These are phyloP conservation scores for Darksidea phi DNA, from an alignment of 495 filamentous ascomycete species.

Conservation along the genomic window DNA sequence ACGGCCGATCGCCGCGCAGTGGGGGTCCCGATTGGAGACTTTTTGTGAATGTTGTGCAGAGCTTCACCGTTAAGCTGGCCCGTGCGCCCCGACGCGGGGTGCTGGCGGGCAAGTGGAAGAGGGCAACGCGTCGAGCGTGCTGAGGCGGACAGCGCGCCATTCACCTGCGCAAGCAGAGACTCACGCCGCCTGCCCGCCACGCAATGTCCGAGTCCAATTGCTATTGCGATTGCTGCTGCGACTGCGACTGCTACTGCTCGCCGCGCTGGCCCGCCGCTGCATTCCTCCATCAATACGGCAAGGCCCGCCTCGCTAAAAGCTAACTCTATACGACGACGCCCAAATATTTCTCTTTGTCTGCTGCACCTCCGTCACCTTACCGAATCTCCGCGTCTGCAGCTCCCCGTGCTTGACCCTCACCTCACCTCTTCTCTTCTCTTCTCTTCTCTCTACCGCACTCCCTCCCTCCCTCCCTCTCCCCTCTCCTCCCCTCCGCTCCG, in stretches of 20 bases:
- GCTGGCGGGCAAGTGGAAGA: too few relatives aligned
- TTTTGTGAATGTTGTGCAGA: too few relatives aligned
- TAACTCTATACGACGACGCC: not conserved
- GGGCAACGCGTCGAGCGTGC: not conserved
- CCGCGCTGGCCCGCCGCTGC: not conserved
- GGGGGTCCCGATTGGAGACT: too few relatives aligned
- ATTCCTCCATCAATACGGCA: conserved; percentile 4
- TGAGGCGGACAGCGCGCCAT: not conserved
- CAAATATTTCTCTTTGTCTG: conserved; percentile 16
- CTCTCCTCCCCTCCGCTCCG: conserved; percentile 26
- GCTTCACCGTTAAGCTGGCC: too few relatives aligned
- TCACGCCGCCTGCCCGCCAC: not conserved
- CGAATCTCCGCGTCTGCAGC: conserved; percentile 27
- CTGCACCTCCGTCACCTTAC: conserved; percentile 1
- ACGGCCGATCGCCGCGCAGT: not conserved
- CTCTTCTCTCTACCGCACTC: conserved; percentile 32
- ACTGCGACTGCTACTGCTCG: not conserved
- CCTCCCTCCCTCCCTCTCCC: conserved; percentile 29
- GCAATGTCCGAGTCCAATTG: too few relatives aligned
- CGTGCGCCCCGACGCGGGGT: too few relatives aligned
- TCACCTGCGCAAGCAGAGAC: not conserved
- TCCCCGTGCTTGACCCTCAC: conserved; percentile 17
- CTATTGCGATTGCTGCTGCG: too few relatives aligned
- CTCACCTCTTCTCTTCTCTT: conserved; percentile 32
- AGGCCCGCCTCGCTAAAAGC: conserved; percentile 27